Percentiles rank a stretch among this genome's conserved stretches.
Conservation (phyloP, 305 asterid genomes). For the Withania somnifera region DNA sequence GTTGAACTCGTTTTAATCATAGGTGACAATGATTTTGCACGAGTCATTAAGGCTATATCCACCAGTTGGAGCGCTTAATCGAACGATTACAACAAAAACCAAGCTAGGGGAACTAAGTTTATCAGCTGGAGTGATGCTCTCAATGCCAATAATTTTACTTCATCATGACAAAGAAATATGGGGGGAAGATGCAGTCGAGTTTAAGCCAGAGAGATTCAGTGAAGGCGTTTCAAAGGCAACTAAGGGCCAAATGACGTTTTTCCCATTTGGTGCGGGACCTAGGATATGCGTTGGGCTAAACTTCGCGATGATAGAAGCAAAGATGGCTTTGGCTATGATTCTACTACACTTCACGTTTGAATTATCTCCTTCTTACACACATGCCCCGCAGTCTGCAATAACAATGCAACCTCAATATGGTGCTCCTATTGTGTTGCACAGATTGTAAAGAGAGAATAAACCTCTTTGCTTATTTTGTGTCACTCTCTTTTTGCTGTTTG, state of each 20-base stretch:
- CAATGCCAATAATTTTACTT: conserved; percentile 10
- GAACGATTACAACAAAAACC: conserved; percentile 13
- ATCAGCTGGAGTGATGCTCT: conserved; percentile 1
- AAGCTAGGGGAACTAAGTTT: conserved; percentile 21
- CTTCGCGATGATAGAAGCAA: conserved; percentile 23
- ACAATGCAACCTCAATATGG: no score
- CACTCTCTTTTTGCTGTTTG: no score
- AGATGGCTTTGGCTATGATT: conserved; percentile 22
- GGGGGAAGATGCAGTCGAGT: neutral
- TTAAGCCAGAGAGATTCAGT: conserved; percentile 30
- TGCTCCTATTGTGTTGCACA: no score
- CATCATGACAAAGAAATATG: no score
- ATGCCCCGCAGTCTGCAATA: no score
- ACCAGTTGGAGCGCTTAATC: conserved; percentile 5
- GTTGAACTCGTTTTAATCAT: neutral
- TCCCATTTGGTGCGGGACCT: conserved; percentile 37
- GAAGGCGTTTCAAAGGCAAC: conserved; percentile 35
- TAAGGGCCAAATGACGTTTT: conserved; percentile 17
- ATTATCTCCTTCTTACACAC: no score
- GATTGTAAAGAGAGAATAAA: no score
- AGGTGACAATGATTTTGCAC: conserved; percentile 34
- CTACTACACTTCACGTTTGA: neutral
- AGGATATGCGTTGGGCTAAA: no score
- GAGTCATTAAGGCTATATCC: conserved; percentile 46
- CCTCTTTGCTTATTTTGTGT: no score